These are phyloP conservation scores for Chenopodium album DNA, from an alignment of 148 eudicot genomes.

Conservation along the genomic window DNA sequence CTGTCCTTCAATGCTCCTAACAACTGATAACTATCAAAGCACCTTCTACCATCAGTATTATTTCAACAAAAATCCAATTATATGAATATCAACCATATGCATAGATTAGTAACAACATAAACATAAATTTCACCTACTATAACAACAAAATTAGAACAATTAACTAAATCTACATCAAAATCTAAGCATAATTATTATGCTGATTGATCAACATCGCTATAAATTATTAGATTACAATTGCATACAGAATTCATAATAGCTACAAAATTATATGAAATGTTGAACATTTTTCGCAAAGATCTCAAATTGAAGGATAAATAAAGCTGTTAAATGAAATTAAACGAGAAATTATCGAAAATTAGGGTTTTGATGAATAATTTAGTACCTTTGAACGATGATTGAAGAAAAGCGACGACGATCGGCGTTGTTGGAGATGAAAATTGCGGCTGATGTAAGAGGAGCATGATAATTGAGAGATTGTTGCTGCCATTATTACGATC, in stretches of 20 bases:
- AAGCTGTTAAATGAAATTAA: not conserved
- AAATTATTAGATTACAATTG: not conserved
- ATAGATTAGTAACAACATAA: not conserved
- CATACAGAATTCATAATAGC: not conserved
- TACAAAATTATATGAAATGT: not conserved
- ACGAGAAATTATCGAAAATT: not conserved
- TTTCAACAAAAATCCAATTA: not conserved
- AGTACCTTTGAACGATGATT: constrained; percentile 31
- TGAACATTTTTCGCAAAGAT: no score
- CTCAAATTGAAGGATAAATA: no score
- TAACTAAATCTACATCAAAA: not conserved
- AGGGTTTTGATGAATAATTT: not conserved
- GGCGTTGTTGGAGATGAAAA: constrained; percentile 22
- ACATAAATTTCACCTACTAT: not conserved
- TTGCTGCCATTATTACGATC: constrained; percentile 14
- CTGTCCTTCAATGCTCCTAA: constrained; percentile 46
- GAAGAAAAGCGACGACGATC: constrained; percentile 18
- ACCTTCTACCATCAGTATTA: constrained; percentile 21
- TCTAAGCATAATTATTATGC: not conserved
- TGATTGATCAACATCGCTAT: not conserved
- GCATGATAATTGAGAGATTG: constrained; percentile 29
- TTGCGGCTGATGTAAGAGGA: constrained; percentile 24
- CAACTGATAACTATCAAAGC: constrained; percentile 44
- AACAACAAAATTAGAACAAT: not conserved
- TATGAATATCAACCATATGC: no score